Evolutionary conservation across 306 rosid genomes (phyloP).

Genomic region (Cyamopsis tetragonoloba): DNA sequence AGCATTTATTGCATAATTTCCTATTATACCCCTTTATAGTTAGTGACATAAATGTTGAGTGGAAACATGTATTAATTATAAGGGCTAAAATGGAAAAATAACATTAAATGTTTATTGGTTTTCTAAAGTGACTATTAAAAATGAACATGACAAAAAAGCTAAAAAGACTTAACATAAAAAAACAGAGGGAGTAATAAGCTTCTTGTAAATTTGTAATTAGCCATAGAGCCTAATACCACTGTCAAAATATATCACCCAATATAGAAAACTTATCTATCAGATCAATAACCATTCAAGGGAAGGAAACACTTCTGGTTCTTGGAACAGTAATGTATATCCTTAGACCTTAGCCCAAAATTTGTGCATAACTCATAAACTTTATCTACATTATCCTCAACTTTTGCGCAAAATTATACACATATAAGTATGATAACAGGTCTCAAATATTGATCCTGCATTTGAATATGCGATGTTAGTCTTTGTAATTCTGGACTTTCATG

Average conservation of each 20-base stretch:
- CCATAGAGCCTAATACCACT: background rate
- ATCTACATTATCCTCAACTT: background rate
- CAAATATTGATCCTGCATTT: background rate
- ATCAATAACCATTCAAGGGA: background rate
- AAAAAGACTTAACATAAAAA: too few species aligned
- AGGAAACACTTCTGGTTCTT: background rate
- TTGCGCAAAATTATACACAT: background rate
- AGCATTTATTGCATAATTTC: too few species aligned
- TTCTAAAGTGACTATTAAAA: too few species aligned
- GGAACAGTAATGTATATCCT: background rate
- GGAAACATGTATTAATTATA: too few species aligned
- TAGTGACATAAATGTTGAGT: too few species aligned
- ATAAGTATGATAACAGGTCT: background rate
- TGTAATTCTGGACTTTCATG: background rate
- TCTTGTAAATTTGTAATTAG: background rate
- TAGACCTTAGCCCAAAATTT: background rate
- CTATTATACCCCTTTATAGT: too few species aligned
- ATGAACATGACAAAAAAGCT: too few species aligned
- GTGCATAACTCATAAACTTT: background rate
- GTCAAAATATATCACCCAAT: background rate
- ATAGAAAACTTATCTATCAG: background rate
- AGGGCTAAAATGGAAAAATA: too few species aligned
- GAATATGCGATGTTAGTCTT: background rate
- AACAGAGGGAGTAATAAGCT: too few species aligned
- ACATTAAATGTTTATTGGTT: too few species aligned